Evolutionary conservation across 495 filamentous ascomycete species (phyloP).

Genomic region (Penicillium ochrochloron): DNA sequence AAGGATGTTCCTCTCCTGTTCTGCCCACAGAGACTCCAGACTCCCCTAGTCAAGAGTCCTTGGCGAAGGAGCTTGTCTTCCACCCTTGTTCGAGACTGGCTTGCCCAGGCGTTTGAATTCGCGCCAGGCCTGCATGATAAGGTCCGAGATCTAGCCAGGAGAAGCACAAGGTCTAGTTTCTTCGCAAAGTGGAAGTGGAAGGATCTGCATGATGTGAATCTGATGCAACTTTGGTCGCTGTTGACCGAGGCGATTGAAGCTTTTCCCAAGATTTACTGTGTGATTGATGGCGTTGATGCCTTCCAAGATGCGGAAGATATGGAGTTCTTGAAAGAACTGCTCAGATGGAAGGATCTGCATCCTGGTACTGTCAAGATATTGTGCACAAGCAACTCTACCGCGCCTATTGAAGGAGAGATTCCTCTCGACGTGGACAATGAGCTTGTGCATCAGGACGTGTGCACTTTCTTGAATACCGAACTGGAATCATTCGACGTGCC

Average conservation of each 20-base stretch:
- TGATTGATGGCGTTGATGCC: background rate
- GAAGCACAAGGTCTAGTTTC: too few species aligned
- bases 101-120: background rate
- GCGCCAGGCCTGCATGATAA: background rate
- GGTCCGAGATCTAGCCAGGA: background rate
- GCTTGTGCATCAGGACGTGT: background rate
- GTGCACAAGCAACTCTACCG: background rate
- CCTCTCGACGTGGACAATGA: background rate
- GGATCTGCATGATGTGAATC: background rate
- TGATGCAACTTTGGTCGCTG: background rate
- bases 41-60: background rate
- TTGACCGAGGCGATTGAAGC: background rate
- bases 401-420: background rate
- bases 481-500: background rate
- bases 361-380: background rate
- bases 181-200: background rate
- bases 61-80: background rate
- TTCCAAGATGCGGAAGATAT: constrained; percentile 1
- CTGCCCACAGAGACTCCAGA: background rate
- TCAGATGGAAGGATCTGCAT: background rate
- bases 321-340: background rate
- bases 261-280: constrained; percentile 1
- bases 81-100: background rate
- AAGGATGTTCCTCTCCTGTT: background rate
- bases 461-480: background rate